These are phyloP conservation scores for Blastocystis sp. DNA, from an alignment of 352 stramenopile genomes.

Conservation along the genomic window DNA sequence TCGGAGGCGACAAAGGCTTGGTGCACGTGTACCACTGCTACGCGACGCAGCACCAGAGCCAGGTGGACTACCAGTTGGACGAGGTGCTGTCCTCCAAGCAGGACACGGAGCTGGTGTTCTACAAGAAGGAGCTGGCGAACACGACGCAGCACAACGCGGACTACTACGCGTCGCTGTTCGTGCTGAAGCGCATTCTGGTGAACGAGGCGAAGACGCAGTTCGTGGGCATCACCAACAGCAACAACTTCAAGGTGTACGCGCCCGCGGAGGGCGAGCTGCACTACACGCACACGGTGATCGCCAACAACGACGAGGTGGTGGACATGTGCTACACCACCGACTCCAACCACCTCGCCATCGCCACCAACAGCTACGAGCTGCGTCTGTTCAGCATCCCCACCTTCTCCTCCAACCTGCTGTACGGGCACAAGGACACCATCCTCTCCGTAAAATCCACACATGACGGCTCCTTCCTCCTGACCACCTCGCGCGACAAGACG, in stretches of 20 bases:
- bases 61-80: conserved; percentile 2
- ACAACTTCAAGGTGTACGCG: conserved; percentile 67
- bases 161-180: conserved; percentile 57
- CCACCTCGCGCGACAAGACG: conserved; percentile 90
- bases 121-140: conserved; percentile 82
- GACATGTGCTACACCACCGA: conserved; percentile 82
- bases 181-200: conserved; percentile 23
- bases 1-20: conserved; percentile 81
- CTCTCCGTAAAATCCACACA: conserved; percentile 90
- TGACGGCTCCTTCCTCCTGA: conserved; percentile 87
- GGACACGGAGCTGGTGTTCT: conserved; percentile 76
- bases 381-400: conserved; percentile 88
- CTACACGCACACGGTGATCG: conserved; percentile 80
- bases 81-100: conserved; percentile 80
- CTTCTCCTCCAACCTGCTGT: conserved; percentile 90
- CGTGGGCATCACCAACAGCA: conserved; percentile 65
- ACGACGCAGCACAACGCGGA: conserved; percentile 65
- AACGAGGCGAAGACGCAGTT: not conserved
- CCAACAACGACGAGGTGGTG: conserved; percentile 96
- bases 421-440: conserved; percentile 94
- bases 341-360: conserved; percentile 86
- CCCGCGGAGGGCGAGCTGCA: conserved; percentile 36
- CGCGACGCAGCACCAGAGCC: not conserved
- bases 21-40: conserved; percentile 77
- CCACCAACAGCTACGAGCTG: conserved; percentile 92